Base-by-base conservation (phyloP, 345 rosid genomes). In the Syzygium oleosum region DNA sequence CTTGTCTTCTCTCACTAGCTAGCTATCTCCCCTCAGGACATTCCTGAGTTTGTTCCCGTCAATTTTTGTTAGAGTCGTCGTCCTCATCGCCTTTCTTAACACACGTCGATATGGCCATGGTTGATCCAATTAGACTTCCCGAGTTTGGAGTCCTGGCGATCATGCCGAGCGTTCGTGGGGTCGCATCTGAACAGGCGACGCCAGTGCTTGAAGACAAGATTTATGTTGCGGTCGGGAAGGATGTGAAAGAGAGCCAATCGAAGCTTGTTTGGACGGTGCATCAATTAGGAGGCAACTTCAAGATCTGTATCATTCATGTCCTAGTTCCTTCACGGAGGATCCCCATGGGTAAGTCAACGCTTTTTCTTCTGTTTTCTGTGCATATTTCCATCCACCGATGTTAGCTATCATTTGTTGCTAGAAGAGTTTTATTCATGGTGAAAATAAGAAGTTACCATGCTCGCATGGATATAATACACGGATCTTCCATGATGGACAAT, bases 151-250 rank as follows among this genome's bases (percentile, higher is more conserved):
- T 91, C 46, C 86, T 92, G 1, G 92, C 89, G 65, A 89, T 90
- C 55, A 91, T 89, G 90, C 86, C 91, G 6, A 89, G 90, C 52
- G 54, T 91, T 55, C 85, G 91, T 21, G 92, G 88, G 84, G 87
- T 89, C 27, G 91, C 86, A 84, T 91, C 88, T 58, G 93, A 89
- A 55, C 87, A 90, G 19, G 90, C 90, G 88, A 91, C 93, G 34
- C 88, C 87, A 13, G 89, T 92, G 19, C 91, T 92, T 34, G 95
- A 96, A 53, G 97, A 95, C 88, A 94, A 91, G 89, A 88, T 95
- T 31, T 94, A 92, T 43, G 98, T 97, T 11, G 98, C 98, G 3
- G 95, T 96, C 15, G 95, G 94, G 27, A 96, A 93, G 85, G 90
- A 91, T 2, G 91, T 93, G 68, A 92, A 93, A 19, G 93, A 93